phyloP scores from a whole-genome alignment of 208 protist species.

The Vickermania ingenoplastis region DNA sequence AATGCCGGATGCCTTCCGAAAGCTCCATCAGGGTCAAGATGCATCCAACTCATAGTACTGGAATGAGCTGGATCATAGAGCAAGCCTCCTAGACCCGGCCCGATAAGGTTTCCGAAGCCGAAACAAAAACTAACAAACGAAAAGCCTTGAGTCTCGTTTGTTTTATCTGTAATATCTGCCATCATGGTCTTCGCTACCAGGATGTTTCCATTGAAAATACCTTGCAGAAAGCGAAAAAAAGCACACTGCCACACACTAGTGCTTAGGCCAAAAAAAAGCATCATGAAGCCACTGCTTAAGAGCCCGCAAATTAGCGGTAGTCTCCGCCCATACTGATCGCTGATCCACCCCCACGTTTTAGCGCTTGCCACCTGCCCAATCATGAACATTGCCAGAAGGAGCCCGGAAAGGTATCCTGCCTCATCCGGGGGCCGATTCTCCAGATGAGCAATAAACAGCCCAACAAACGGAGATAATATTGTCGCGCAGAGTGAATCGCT shows the following conservation, averaged over 20 bases:
- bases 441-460: conserved; percentile 32
- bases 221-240: conserved; percentile 49
- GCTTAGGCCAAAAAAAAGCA: conserved; percentile 60
- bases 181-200: conserved; percentile 77
- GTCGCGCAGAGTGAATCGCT: conserved; percentile 49
- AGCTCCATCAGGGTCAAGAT: conserved; percentile 24
- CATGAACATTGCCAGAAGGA: conserved; percentile 41
- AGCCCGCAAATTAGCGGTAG: conserved; percentile 43
- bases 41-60: conserved; percentile 14
- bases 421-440: conserved; percentile 22
- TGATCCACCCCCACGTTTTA: conserved; percentile 47
- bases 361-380: conserved; percentile 45
- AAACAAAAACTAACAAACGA: conserved; percentile 91
- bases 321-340: conserved; percentile 50
- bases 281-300: conserved; percentile 49
- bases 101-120: conserved; percentile 48
- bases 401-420: conserved; percentile 44
- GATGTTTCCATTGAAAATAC: conserved; percentile 65
- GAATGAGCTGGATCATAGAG: conserved; percentile 46
- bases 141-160: conserved; percentile 82
- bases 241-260: conserved; percentile 33
- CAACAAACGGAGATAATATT: conserved; percentile 59
- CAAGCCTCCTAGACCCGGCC: conserved; percentile 42
- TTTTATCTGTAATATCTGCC: conserved; percentile 63
- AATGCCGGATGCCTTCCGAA: conserved; percentile 38